phyloP scores from a whole-genome alignment of 2,329 filamentous ascomycete species.

The Pseudopithomyces chartarum region DNA sequence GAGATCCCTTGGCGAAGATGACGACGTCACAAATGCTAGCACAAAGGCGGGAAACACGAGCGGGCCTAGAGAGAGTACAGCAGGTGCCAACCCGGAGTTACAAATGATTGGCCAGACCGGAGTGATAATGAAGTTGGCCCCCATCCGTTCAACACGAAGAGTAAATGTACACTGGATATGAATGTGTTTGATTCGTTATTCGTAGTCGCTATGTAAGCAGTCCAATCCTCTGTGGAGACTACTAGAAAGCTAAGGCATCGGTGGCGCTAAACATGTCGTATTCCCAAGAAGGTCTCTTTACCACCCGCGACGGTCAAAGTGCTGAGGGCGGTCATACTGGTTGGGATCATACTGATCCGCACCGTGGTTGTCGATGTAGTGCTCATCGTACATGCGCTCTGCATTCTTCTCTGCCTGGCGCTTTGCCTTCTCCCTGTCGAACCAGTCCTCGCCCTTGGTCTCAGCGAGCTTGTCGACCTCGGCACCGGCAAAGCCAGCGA shows the following conservation, averaged over 20 bases:
- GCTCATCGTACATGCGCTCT: conserved; percentile 55
- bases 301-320: conserved; percentile 36
- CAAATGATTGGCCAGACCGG: no score
- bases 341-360: conserved; percentile 55
- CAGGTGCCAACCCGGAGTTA: no score
- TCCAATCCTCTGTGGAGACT: background rate
- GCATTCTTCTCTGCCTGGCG: conserved; percentile 50
- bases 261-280: no score
- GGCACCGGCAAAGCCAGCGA: conserved; percentile 66
- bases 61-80: no score
- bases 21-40: no score
- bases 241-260: no score
- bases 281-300: conserved; percentile 9
- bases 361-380: conserved; percentile 48
- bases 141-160: no score
- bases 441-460: conserved; percentile 56
- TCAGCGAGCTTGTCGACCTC: conserved; percentile 69
- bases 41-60: no score
- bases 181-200: background rate
- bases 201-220: no score
- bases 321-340: conserved; percentile 43
- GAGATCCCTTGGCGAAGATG: no score
- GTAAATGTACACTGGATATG: no score
- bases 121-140: no score
- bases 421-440: conserved; percentile 56